Evolutionary conservation across 2,329 filamentous ascomycete species (phyloP), one percentile per base, ranked within the genome.

Genomic region (Neopestalotiopsis sp.): DNA sequence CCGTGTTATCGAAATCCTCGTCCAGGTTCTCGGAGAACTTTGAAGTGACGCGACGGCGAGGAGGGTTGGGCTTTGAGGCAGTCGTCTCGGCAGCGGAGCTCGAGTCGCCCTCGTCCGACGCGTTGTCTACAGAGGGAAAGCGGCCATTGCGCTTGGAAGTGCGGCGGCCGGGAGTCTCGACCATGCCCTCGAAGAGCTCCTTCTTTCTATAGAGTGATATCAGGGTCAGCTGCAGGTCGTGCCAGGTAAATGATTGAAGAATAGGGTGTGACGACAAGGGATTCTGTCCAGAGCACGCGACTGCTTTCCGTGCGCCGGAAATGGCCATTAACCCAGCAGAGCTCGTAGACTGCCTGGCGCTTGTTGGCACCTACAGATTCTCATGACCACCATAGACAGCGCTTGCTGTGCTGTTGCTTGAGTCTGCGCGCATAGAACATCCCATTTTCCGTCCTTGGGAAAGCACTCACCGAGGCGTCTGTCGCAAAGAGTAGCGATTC

Each of bases 161-260:
- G 58, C 81, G 79, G 58, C 85, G 85, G 57, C 79, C 74, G 32
- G 87, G 87, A 9, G 87, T 90, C 77, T 89, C 87, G 70, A 90
- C 80, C 87, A 90, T 88, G 74, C 88, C 88, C 45, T 88, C 84
- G 74, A 88, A 89, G 69, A 88, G 84, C 76, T 89, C 87, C 79
- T 88, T 89, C 79, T 90, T 90, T 73, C 88, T 90, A 67, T 65
- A n/a, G 58, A 12, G 10, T 12, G 24, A 53, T 14, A 20, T 30
- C 24, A 13, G 5, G 30, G 59, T 67, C 32, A 67, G 64, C 63
- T 40, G 24, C 34, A 56, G 40, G 45, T 49, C 45, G 24, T 53
- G 20, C 24, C 24, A 10, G n/a, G 9, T n/a, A 12, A 34, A 7
- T 30, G 32, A 13, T 6, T 32, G 30, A 13, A 13, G n/a, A 13